These are phyloP conservation scores for Blastomyces parvus DNA, from an alignment of 2,329 filamentous ascomycete genomes.

Conservation along the genomic window DNA sequence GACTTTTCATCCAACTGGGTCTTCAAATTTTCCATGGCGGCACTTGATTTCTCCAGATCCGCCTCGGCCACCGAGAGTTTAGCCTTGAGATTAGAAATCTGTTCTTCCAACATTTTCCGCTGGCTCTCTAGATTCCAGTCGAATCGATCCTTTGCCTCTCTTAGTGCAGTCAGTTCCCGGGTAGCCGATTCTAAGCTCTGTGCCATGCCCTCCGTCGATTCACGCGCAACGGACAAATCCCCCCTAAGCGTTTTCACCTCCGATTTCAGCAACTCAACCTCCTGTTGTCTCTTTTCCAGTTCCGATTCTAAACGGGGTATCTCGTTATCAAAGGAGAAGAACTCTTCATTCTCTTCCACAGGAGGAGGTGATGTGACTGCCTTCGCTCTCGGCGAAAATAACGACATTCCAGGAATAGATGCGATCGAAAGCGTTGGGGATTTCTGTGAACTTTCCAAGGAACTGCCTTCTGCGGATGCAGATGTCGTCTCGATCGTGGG, in stretches of 20 bases:
- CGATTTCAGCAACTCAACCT: constrained; percentile 59
- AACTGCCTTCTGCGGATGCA: constrained; percentile 21
- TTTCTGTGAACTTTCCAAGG: constrained; percentile 19
- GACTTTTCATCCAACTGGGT: constrained; percentile 34
- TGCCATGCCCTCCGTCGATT: constrained; percentile 58
- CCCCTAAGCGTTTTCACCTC: constrained; percentile 60
- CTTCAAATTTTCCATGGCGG: constrained; percentile 28
- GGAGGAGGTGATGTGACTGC: constrained; percentile 24
- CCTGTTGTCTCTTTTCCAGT: constrained; percentile 57
- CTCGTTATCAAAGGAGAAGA: constrained; percentile 90
- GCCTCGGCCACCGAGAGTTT: constrained; percentile 28
- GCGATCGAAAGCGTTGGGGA: constrained; percentile 27
- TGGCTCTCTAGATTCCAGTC: constrained; percentile 40
- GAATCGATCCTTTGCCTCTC: constrained; percentile 44
- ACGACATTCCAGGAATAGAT: constrained; percentile 27
- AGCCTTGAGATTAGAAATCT: constrained; percentile 34
- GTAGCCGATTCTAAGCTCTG: constrained; percentile 58
- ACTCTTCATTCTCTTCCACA: constrained; percentile 50
- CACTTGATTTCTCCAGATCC: constrained; percentile 23
- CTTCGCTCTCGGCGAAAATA: constrained; percentile 33
- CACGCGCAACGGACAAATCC: constrained; percentile 61
- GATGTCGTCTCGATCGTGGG: constrained; percentile 34
- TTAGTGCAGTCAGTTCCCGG: constrained; percentile 50
- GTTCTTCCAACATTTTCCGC: constrained; percentile 30
- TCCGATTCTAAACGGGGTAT: constrained; percentile 71